Evolutionary conservation across 2,329 filamentous ascomycete species (phyloP).

Genomic region (Leptographium galeiforme): DNA sequence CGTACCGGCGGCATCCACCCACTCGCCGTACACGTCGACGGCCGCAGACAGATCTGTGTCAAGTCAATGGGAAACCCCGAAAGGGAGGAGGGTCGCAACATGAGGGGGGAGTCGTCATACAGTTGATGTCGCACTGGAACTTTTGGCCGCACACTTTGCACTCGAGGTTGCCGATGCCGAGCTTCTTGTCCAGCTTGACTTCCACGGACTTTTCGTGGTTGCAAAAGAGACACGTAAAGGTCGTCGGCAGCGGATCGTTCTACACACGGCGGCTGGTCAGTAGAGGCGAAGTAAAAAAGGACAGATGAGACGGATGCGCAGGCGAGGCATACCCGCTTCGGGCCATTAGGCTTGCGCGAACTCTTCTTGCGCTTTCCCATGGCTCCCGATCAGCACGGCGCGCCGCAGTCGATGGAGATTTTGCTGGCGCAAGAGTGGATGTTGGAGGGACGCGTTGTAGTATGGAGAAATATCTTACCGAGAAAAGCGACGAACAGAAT

Average conservation of each 20-base stretch:
- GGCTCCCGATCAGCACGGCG: not conserved
- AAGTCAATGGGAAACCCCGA: not conserved
- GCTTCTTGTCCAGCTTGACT: constrained; percentile 89
- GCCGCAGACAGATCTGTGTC: constrained; percentile 66
- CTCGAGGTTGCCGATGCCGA: constrained; percentile 67
- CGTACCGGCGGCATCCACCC: constrained; percentile 74
- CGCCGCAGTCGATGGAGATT: not conserved
- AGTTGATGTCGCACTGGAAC: constrained; percentile 88
- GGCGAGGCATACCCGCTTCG: constrained; percentile 54
- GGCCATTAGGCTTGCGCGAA: constrained; percentile 64
- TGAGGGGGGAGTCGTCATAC: constrained; percentile 28
- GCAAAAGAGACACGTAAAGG: constrained; percentile 96
- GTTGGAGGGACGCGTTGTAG: not conserved
- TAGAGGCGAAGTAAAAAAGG: not conserved
- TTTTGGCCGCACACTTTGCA: constrained; percentile 91
- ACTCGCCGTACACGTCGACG: constrained; percentile 94
- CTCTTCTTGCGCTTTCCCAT: constrained; percentile 96
- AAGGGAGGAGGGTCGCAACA: too few species aligned
- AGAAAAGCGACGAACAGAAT: not conserved
- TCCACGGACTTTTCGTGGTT: constrained; percentile 90
- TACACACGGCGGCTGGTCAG: constrained; percentile 17
- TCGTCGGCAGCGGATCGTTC: constrained; percentile 60
- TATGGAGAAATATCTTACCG: too few species aligned
- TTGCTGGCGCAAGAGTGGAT: not conserved
- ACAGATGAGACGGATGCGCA: not conserved